phyloP scores from a whole-genome alignment of 1,284 basidiomycete genomes.

The Heterobasidion parviporum region DNA sequence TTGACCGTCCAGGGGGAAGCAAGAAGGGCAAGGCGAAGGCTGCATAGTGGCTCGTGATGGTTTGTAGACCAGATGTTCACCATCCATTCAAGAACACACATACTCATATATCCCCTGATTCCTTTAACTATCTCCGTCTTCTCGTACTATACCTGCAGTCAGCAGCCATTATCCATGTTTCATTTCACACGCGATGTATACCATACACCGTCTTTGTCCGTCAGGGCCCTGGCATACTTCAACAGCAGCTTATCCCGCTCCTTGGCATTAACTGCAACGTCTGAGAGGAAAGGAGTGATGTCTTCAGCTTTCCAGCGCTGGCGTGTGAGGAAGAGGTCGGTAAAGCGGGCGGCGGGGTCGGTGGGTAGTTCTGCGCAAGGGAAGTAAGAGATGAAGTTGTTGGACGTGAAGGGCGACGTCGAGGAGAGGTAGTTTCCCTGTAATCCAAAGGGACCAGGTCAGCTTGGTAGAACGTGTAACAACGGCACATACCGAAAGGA shows the following conservation, averaged over 20 bases:
- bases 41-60: no score
- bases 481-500: slow-evolving; percentile 54
- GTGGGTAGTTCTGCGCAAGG: slow-evolving; percentile 65
- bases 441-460: not conserved
- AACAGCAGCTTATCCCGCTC: slow-evolving; percentile 80
- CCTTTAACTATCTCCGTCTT: no score
- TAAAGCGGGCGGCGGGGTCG: slow-evolving; percentile 71
- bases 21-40: no score
- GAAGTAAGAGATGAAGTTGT: slow-evolving; percentile 49
- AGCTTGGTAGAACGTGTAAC: not conserved
- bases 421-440: slow-evolving; percentile 67
- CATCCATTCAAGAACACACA: no score
- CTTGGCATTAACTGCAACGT: slow-evolving; percentile 76
- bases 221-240: slow-evolving; percentile 76
- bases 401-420: slow-evolving; percentile 13
- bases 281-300: slow-evolving; percentile 72
- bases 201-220: slow-evolving; percentile 57
- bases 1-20: no score
- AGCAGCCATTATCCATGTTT: not conserved
- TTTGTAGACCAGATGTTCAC: no score
- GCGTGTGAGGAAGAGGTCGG: slow-evolving; percentile 76
- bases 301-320: slow-evolving; percentile 73
- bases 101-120: no score
- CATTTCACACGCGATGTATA: slow-evolving; percentile 52
- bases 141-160: no score